Base-by-base conservation (phyloP, 2,329 filamentous ascomycete genomes). In the Hymenoscyphus repandus region DNA sequence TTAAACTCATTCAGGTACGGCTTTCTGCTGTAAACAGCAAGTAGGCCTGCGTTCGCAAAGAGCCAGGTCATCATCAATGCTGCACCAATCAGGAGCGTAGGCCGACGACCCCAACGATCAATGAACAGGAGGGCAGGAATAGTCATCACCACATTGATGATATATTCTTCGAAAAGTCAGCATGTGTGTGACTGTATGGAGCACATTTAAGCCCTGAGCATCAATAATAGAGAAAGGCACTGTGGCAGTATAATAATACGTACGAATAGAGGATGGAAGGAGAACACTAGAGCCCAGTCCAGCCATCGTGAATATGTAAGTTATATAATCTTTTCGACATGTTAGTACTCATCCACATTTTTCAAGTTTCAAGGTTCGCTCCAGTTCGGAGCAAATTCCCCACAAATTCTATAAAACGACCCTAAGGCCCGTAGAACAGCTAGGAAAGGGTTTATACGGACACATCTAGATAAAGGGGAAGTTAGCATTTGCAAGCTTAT, bases 91-190 rank as follows among this genome's bases (percentile, higher is more conserved):
- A 89, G 72, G 33, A 89, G 73, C 4, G 84, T 79, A 1, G 72
- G 73, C 38, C 86, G 86, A 56, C 88, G 86, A 42, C 88, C 88
- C 82, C 85, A 88, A 49, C 76, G 74, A 59, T 93, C 88, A 60
- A 91, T 78, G 71, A 74, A 91, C 50, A 91, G 69, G 20, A 92
- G 75, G 1, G 87, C 87, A 0, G 86, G 85, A 2, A 91, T 66
- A 0, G 88, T 92, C 82, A 89, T 88, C 47, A 83, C 53, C 1
- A 92, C 87, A 66, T 91, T 91, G 72, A 92, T 88, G 60, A 90
- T 75, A 65, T 87, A 88, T 63, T 88, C 22, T 27, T 27, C 22
- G 7, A 27, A 4, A 27, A 27, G 22, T 27, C 22, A 27, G 22
- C 22, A 27, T 4, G 22, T 7, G 7, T 27, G 22, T 27, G 22